Evolutionary conservation across 202 grass and related monocot species (phyloP).

Genomic region (Zizania palustris): DNA sequence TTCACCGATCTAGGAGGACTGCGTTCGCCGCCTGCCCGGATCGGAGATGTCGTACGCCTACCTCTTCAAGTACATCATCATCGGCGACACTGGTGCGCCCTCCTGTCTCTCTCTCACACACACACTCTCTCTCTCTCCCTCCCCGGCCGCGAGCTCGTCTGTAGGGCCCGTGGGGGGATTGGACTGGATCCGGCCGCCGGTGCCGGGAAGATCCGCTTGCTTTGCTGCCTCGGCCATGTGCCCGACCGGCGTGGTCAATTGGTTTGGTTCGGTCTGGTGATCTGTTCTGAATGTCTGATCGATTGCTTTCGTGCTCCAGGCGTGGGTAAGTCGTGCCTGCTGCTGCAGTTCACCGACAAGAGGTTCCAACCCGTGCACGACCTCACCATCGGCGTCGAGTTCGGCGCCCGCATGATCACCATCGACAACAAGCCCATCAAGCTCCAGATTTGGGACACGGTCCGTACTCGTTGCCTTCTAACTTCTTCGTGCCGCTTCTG

Average conservation of each 20-base stretch:
- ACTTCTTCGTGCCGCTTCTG: background rate
- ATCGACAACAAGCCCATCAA: conserved; percentile 4
- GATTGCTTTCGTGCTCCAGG: background rate
- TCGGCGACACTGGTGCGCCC: conserved; percentile 83
- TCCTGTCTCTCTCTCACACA: background rate
- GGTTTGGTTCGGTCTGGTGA: background rate
- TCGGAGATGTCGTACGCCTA: conserved; percentile 89
- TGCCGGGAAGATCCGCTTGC: background rate
- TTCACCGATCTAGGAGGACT: background rate
- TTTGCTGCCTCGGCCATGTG: background rate
- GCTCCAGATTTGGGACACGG: conserved; percentile 35
- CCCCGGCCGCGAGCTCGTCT: background rate
- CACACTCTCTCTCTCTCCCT: background rate
- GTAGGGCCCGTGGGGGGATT: background rate
- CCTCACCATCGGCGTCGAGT: conserved; percentile 34
- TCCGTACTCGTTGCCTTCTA: background rate
- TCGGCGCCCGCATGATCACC: background rate
- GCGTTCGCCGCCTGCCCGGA: background rate
- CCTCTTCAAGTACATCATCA: conserved; percentile 99
- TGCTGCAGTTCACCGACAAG: conserved; percentile 66
- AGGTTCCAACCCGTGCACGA: conserved; percentile 60
- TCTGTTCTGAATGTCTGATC: background rate
- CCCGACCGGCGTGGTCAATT: background rate
- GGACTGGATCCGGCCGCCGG: conserved; percentile 12
- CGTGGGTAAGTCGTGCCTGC: conserved; percentile 72